Evolutionary conservation across 129 eudicot genomes (phyloP).

Genomic region (Escallonia rubra): DNA sequence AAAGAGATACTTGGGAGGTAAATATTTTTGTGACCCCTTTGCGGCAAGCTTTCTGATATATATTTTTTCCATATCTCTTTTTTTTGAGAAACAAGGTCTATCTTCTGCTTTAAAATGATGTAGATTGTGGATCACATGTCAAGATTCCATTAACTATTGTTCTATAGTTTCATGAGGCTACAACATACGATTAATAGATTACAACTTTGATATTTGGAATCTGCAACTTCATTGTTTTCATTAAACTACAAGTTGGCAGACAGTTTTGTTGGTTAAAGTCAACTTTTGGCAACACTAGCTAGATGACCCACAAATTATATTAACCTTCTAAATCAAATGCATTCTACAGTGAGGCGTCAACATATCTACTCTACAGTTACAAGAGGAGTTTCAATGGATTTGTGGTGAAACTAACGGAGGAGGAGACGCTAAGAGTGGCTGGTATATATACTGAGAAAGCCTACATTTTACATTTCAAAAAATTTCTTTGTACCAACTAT

Average conservation of each 20-base stretch:
- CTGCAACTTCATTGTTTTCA: too few species aligned
- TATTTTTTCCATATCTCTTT: too few species aligned
- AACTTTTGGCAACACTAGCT: not conserved
- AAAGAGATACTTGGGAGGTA: slow-evolving; percentile 28
- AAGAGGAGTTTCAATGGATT: slow-evolving; percentile 46
- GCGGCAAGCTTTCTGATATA: not conserved
- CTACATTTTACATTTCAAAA: not conserved
- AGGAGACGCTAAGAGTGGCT: slow-evolving; percentile 27
- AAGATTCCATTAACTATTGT: too few species aligned
- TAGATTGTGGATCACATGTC: too few species aligned
- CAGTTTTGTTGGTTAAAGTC: not conserved
- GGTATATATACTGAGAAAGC: slow-evolving; percentile 1
- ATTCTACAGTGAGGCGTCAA: slow-evolving; percentile 25
- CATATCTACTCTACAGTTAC: slow-evolving; percentile 31
- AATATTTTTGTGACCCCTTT: not conserved
- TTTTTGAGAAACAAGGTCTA: too few species aligned
- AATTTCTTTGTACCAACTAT: not conserved
- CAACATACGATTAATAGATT: too few species aligned
- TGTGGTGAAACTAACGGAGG: slow-evolving; percentile 37
- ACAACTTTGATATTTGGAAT: too few species aligned
- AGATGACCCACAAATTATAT: too few species aligned
- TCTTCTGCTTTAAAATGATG: too few species aligned
- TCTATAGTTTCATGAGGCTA: too few species aligned
- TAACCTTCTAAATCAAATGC: not conserved
- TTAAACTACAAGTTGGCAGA: too few species aligned